Evolutionary conservation across 2,329 filamentous ascomycete genomes (phyloP).

Genomic region (Epichloe coenophiala): DNA sequence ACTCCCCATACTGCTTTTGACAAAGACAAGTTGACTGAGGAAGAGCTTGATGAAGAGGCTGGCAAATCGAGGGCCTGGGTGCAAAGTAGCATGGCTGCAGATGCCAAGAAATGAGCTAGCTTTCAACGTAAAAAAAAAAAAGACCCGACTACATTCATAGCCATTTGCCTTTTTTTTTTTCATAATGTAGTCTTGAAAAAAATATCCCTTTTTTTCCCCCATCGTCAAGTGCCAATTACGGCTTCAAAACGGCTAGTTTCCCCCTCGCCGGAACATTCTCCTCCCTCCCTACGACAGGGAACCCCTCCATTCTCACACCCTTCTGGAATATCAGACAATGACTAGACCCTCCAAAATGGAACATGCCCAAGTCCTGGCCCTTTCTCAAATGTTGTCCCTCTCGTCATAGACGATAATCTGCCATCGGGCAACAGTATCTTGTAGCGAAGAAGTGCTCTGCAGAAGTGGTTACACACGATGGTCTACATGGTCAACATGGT

Average conservation of each 20-base stretch:
- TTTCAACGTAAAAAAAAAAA: too few relatives aligned
- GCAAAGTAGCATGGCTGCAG: constrained; percentile 53
- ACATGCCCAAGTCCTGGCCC: constrained; percentile 64
- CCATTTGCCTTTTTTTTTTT: too few relatives aligned
- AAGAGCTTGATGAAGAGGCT: constrained; percentile 44
- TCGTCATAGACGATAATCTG: too few relatives aligned
- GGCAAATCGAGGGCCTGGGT: constrained; percentile 47
- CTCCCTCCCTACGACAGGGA: constrained; percentile 21
- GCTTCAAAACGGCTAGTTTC: constrained; percentile 20
- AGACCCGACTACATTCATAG: too few relatives aligned
- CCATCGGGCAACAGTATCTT: too few relatives aligned
- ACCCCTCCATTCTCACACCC: constrained; percentile 32
- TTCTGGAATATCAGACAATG: constrained; percentile 55
- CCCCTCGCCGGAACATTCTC: constrained; percentile 27
- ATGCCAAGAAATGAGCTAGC: constrained; percentile 42
- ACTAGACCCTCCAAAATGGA: constrained; percentile 64
- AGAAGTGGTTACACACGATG: too few relatives aligned
- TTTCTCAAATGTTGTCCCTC: constrained; percentile 53
- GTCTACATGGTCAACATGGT: too few relatives aligned
- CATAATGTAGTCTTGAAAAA: neutral
- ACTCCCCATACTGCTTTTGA: constrained; percentile 47
- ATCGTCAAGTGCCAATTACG: neutral
- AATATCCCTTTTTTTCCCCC: neutral
- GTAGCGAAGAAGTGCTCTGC: too few relatives aligned
- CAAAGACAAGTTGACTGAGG: constrained; percentile 28